Percentiles rank a stretch among this genome's conserved stretches.
phyloP scores from a whole-genome alignment of 306 rosid genomes.

The Carpinus fangiana region DNA sequence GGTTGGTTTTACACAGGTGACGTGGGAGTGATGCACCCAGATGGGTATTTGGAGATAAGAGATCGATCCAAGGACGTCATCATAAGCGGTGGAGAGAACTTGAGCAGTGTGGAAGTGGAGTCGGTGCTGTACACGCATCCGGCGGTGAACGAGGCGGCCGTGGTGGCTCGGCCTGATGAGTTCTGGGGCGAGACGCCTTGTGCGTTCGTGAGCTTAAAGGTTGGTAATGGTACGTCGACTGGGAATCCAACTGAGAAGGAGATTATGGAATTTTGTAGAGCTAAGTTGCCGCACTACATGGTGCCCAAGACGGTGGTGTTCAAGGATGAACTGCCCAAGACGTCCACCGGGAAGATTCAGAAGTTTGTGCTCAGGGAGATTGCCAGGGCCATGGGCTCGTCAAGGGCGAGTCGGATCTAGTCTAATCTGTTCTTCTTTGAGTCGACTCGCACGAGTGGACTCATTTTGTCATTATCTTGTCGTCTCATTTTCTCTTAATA shows the following conservation, averaged over 20 bases:
- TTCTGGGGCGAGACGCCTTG: conserved; percentile 85
- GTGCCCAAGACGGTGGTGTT: conserved; percentile 65
- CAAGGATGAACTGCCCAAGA: conserved; percentile 60
- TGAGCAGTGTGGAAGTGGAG: conserved; percentile 82
- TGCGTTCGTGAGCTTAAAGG: conserved; percentile 63
- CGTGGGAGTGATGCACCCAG: conserved; percentile 67
- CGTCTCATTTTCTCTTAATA: too few species aligned
- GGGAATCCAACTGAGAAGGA: conserved; percentile 47
- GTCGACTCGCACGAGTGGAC: neutral
- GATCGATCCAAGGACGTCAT: conserved; percentile 77
- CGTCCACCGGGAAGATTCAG: conserved; percentile 69
- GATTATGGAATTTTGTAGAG: conserved; percentile 50
- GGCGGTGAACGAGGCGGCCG: conserved; percentile 69
- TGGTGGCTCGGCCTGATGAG: conserved; percentile 69
- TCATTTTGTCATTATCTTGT: too few species aligned
- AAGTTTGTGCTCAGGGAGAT: conserved; percentile 50
- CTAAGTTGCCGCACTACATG: conserved; percentile 59
- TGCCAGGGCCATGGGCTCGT: conserved; percentile 50
- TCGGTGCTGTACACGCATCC: conserved; percentile 52
- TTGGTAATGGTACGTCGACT: conserved; percentile 30
- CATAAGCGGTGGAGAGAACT: conserved; percentile 76
- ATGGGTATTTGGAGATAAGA: conserved; percentile 70
- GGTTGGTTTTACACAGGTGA: conserved; percentile 81
- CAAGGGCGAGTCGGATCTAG: conserved; percentile 25
- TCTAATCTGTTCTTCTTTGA: neutral